Evolutionary conservation across 2,329 filamentous ascomycete genomes (phyloP).

Genomic region (Aspergillus sp.): DNA sequence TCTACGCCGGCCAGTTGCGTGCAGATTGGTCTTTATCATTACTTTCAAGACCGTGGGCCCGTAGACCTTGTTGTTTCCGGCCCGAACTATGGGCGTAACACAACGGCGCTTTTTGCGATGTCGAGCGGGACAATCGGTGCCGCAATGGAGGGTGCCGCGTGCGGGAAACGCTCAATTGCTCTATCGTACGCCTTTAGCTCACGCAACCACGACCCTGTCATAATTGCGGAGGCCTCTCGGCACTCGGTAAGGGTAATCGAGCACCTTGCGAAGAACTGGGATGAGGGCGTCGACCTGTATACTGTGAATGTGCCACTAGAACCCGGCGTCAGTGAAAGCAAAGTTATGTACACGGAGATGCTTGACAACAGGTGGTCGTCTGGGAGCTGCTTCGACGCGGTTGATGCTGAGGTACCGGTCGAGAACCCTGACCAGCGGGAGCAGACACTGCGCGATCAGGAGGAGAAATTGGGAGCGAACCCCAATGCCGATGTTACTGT

Average conservation of each 20-base stretch:
- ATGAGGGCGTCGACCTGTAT: conserved; percentile 75
- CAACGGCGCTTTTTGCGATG: conserved; percentile 74
- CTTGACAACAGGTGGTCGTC: conserved; percentile 86
- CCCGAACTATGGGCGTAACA: conserved; percentile 81
- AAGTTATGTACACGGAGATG: conserved; percentile 80
- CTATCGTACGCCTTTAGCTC: conserved; percentile 89
- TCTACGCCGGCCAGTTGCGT: conserved; percentile 79
- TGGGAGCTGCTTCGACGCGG: conserved; percentile 83
- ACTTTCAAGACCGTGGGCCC: conserved; percentile 69
- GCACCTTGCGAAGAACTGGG: conserved; percentile 74
- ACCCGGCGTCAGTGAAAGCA: conserved; percentile 68
- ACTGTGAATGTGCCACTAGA: conserved; percentile 86
- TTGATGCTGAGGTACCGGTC: conserved; percentile 63
- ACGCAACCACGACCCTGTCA: conserved; percentile 74
- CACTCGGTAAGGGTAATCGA: conserved; percentile 77
- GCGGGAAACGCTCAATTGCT: conserved; percentile 70
- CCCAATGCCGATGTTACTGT: conserved; percentile 22
- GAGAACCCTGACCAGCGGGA: conserved; percentile 67
- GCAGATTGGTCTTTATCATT: conserved; percentile 79
- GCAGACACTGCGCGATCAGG: conserved; percentile 67
- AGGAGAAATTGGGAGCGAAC: conserved; percentile 43
- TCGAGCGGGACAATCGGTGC: conserved; percentile 76
- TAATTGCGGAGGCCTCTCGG: conserved; percentile 74
- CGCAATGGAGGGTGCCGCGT: conserved; percentile 74
- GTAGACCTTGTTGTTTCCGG: conserved; percentile 76